Evolutionary conservation across 2,329 filamentous ascomycete genomes (phyloP).

Genomic region (Bipolaris oryzae): DNA sequence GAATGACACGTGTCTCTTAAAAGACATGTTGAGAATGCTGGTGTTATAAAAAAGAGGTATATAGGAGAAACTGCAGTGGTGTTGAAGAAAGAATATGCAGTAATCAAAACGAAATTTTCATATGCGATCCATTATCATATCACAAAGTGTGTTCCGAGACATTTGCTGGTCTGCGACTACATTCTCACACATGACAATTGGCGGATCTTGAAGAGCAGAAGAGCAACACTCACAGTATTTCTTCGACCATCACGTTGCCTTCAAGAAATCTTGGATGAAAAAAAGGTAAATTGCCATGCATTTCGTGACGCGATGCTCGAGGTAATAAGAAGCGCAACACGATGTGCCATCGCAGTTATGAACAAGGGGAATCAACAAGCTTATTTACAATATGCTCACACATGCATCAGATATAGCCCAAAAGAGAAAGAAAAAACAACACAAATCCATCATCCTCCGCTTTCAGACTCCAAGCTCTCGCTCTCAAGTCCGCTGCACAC

Average conservation of each 20-base stretch:
- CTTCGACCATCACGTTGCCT: neutral
- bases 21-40: neutral
- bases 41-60: neutral
- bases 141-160: neutral
- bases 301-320: neutral
- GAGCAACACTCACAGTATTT: too few relatives aligned
- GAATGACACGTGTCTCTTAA: neutral
- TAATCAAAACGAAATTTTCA: neutral
- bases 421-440: too few relatives aligned
- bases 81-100: neutral
- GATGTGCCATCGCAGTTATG: neutral
- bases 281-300: conserved; percentile 1
- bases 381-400: neutral
- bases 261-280: neutral
- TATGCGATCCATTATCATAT: neutral
- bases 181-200: too few relatives aligned
- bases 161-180: too few relatives aligned
- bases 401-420: neutral
- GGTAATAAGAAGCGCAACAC: conserved; percentile 1
- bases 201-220: too few relatives aligned
- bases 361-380: neutral
- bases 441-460: too few relatives aligned
- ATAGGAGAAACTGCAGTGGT: neutral
- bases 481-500: conserved; percentile 6
- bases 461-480: too few relatives aligned